Evolutionary conservation across 176 grass and related monocot genomes (phyloP).

Genomic region (Musa itinerans): DNA sequence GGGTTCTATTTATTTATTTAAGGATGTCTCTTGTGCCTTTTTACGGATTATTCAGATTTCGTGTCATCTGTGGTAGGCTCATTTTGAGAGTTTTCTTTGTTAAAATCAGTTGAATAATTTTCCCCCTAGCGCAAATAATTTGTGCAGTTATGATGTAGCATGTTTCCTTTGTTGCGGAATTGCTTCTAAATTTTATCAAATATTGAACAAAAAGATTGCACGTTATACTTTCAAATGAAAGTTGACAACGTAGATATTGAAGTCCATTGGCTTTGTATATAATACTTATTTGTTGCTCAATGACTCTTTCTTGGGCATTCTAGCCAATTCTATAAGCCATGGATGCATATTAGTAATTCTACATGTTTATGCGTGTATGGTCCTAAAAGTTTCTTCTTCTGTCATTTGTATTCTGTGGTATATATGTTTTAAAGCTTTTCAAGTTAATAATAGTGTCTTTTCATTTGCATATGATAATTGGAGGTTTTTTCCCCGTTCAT

Average conservation of each 20-base stretch:
- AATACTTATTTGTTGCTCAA: not conserved
- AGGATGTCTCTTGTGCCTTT: no score
- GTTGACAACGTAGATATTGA: no score
- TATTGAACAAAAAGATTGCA: no score
- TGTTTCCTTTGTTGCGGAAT: no score
- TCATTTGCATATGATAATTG: no score
- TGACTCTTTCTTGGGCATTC: not conserved
- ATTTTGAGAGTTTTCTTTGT: not conserved
- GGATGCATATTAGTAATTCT: not conserved
- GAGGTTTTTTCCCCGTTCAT: no score
- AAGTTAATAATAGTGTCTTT: not conserved
- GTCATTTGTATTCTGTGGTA: not conserved
- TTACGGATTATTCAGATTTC: no score
- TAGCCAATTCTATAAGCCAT: not conserved
- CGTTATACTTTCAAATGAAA: no score
- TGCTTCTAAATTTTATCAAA: no score
- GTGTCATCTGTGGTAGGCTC: not conserved
- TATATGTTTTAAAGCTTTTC: not conserved
- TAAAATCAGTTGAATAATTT: not conserved
- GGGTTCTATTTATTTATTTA: no score
- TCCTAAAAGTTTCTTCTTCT: not conserved
- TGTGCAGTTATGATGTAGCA: no score
- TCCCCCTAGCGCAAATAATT: not conserved
- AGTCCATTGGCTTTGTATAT: no score
- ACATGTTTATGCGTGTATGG: not conserved